Evolutionary conservation across 768 basidiomycete genomes (phyloP), one percentile per base, ranked within the genome.

Genomic region (Lyophyllum decastes): DNA sequence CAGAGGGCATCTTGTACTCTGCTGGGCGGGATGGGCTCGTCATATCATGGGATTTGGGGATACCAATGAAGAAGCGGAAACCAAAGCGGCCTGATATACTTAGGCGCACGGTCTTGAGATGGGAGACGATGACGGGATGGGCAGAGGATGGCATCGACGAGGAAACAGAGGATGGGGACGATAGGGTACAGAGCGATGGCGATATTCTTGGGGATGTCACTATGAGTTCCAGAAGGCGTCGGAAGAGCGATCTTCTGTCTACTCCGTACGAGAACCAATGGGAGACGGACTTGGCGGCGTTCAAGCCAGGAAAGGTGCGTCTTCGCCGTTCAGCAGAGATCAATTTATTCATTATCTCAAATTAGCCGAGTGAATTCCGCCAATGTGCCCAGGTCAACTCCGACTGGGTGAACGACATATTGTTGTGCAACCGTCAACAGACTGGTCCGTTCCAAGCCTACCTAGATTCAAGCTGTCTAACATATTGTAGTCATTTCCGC

Each of bases 391-490:
- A 98, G 68, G 82, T 85, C 5, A 95, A 98, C 70, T 88, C 87
- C 0, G 95, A 98, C 73, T 99, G 96, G 96, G 85, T 98, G 34
- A 99, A 97, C 68, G 96, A 98, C 65, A 84, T 98, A 47, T 68
- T 94, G 2, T 80, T 99, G 17, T 95, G 92, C 74, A 95, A 98
- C 68, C 81, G 86, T 59, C 94, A 97, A 63, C 95, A 95, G 69
- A 97, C 90, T 2, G 77, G 92, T 89, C 49, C 44, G 85, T 73
- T 30, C 5, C 2, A 26, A 1, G 5, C 2, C 33, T 44, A 58
- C 16, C 38, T 43, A 19, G 25, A 50, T 17, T 38, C 38, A 38
- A 6, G n/a, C 30, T 19, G 43, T 48, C 60, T 61, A 55, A 67
- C 27, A n/a, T 40, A 21, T 16, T 16, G 4, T 61, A 87, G 92